phyloP scores from a whole-genome alignment of 257 asterid genomes.

The Striga asiatica region DNA sequence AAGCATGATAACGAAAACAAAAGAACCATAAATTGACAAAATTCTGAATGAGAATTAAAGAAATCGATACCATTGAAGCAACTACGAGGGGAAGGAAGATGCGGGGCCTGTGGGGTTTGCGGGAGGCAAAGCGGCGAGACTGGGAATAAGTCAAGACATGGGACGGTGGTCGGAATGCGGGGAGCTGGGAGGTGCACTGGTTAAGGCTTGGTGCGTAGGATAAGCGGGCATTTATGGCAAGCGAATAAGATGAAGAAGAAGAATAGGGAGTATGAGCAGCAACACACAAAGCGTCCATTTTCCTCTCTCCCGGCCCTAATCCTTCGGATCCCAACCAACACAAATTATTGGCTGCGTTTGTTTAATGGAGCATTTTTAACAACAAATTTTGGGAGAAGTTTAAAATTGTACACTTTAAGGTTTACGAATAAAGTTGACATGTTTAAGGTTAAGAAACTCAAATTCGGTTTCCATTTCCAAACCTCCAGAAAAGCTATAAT shows the following conservation, averaged over 20 bases:
- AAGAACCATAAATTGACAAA: background rate
- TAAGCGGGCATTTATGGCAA: constrained; percentile 19
- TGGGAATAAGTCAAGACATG: constrained; percentile 31
- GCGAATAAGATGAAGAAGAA: constrained; percentile 27
- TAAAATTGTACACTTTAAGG: no score
- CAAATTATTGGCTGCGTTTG: no score
- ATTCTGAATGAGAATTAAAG: background rate
- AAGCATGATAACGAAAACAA: background rate
- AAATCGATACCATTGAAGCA: constrained; percentile 54
- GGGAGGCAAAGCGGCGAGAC: constrained; percentile 21
- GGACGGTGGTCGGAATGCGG: constrained; percentile 45
- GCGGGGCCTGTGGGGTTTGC: constrained; percentile 24
- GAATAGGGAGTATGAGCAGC: constrained; percentile 26
- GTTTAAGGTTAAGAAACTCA: no score
- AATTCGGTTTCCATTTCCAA: no score
- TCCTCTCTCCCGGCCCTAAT: no score
- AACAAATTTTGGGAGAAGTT: no score
- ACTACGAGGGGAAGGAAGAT: constrained; percentile 72
- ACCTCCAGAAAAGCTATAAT: no score
- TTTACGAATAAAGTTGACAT: no score
- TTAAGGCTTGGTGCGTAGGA: constrained; percentile 22
- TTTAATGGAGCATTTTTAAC: no score
- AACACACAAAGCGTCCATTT: constrained; percentile 49
- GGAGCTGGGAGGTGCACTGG: constrained; percentile 32
- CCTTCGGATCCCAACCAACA: no score